Conservation (phyloP, 2,329 filamentous ascomycete genomes). For the Sclerotinia sclerotiorum region DNA sequence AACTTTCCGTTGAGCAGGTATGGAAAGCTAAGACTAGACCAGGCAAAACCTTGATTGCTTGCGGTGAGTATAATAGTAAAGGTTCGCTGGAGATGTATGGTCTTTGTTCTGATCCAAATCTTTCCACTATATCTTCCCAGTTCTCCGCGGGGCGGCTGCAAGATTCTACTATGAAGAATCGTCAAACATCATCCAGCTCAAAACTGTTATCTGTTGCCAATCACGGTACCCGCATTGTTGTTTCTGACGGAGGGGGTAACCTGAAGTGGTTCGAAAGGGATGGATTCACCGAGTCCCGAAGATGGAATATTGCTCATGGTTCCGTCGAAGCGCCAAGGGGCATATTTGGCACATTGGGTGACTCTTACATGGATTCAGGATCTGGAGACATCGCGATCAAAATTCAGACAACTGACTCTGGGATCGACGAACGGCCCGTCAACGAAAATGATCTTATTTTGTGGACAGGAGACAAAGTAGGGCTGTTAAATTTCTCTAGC, state of each 20-base stretch:
- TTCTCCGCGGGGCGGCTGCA: constrained; percentile 42
- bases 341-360: constrained; percentile 51
- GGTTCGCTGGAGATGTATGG: constrained; percentile 88
- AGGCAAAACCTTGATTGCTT: constrained; percentile 72
- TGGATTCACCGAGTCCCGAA: constrained; percentile 61
- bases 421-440: constrained; percentile 39
- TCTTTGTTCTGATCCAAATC: constrained; percentile 45
- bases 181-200: constrained; percentile 76
- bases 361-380: constrained; percentile 43
- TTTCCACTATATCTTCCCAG: constrained; percentile 38
- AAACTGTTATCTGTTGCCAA: constrained; percentile 79
- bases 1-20: constrained; percentile 56
- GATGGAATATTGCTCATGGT: constrained; percentile 56
- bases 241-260: constrained; percentile 79
- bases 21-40: constrained; percentile 52
- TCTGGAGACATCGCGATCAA: constrained; percentile 78
- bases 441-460: constrained; percentile 71
- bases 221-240: constrained; percentile 79
- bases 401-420: constrained; percentile 55
- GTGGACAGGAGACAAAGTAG: constrained; percentile 86
- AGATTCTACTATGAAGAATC: constrained; percentile 66
- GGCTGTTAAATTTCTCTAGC: constrained; percentile 65
- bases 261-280: constrained; percentile 92
- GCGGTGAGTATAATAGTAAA: constrained; percentile 88
- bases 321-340: constrained; percentile 49